A percentile compares a stretch with the other conserved stretches of the same genome.
Evolutionary conservation across 2,329 filamentous ascomycete species (phyloP).

Genomic region (Ceratocystis alfenasii): DNA sequence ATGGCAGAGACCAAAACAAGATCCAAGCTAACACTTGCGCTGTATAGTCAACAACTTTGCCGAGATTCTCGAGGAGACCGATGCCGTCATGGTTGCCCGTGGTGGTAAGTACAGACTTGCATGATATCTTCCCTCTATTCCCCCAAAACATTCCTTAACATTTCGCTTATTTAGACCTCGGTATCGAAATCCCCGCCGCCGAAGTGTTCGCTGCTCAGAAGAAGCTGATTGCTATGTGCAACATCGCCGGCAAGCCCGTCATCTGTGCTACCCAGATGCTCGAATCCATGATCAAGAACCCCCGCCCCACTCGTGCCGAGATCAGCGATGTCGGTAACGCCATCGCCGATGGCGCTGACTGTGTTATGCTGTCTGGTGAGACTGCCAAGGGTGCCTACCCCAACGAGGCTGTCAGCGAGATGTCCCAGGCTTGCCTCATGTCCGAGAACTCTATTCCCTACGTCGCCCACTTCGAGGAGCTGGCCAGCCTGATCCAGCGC

Average conservation of each 20-base stretch:
- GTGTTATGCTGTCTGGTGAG: slow-evolving; percentile 98
- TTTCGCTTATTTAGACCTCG: slow-evolving; percentile 36
- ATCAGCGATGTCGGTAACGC: slow-evolving; percentile 98
- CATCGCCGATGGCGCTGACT: slow-evolving; percentile 90
- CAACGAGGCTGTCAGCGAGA: slow-evolving; percentile 83
- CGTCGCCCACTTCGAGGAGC: slow-evolving; percentile 90
- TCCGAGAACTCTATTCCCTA: slow-evolving; percentile 97
- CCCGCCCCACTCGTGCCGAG: slow-evolving; percentile 91
- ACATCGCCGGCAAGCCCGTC: slow-evolving; percentile 95
- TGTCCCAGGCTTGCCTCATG: slow-evolving; percentile 94
- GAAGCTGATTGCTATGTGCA: slow-evolving; percentile 99
- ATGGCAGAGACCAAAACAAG: too few relatives aligned
- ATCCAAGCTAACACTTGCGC: slow-evolving; percentile 16
- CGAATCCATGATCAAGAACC: slow-evolving; percentile 99
- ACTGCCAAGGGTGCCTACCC: slow-evolving; percentile 97
- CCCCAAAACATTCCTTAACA: too few relatives aligned
- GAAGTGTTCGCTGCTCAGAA: slow-evolving; percentile 99
- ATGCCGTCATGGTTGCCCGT: slow-evolving; percentile 99
- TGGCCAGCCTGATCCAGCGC: slow-evolving; percentile 69
- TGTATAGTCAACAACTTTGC: slow-evolving; percentile 79
- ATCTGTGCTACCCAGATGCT: slow-evolving; percentile 99
- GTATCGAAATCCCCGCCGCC: slow-evolving; percentile 95
- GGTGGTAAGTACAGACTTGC: slow-evolving; percentile 40
- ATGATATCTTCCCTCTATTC: neutral
- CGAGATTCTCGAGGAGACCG: slow-evolving; percentile 89